phyloP scores from a whole-genome alignment of 495 filamentous ascomycete genomes.

The Saxophila tyrrhenica region DNA sequence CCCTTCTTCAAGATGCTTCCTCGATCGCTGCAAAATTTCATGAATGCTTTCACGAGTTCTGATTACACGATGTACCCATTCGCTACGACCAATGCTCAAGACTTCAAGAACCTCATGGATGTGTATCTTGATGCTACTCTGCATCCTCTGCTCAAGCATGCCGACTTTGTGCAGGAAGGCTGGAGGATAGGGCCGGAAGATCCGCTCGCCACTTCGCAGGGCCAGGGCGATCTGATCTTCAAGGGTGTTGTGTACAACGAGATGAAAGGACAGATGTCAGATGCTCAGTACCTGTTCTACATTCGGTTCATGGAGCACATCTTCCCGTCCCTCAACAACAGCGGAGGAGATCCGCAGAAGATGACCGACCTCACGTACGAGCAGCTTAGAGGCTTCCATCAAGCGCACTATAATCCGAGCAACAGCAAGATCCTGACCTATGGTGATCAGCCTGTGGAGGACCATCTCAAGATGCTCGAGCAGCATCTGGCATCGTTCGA shows the following conservation, averaged over 20 bases:
- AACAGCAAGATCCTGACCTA: slow-evolving; percentile 94
- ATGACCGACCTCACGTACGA: slow-evolving; percentile 90
- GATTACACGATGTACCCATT: slow-evolving; percentile 99
- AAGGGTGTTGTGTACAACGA: slow-evolving; percentile 99
- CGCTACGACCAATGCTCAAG: slow-evolving; percentile 90
- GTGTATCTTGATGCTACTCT: slow-evolving; percentile 95
- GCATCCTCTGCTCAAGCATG: slow-evolving; percentile 71
- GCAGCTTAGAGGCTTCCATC: slow-evolving; percentile 74
- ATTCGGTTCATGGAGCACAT: slow-evolving; percentile 90
- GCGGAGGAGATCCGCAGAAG: slow-evolving; percentile 86
- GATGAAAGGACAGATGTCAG: slow-evolving; percentile 99
- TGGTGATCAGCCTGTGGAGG: slow-evolving; percentile 74
- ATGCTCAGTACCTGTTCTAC: slow-evolving; percentile 90
- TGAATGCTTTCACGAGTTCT: slow-evolving; percentile 94
- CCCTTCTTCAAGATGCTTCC: slow-evolving; percentile 99
- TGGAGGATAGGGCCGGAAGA: slow-evolving; percentile 94
- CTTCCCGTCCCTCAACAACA: slow-evolving; percentile 87
- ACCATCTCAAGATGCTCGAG: slow-evolving; percentile 69
- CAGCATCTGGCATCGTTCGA: slow-evolving; percentile 59
- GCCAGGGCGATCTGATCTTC: slow-evolving; percentile 57
- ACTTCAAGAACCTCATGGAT: slow-evolving; percentile 90
- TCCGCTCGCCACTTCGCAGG: slow-evolving; percentile 41
- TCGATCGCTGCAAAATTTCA: slow-evolving; percentile 92
- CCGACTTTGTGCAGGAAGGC: slow-evolving; percentile 93
- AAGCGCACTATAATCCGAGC: slow-evolving; percentile 88